Evolutionary conservation across 345 rosid genomes (phyloP).

Genomic region (Excoecaria cochinchinensis): DNA sequence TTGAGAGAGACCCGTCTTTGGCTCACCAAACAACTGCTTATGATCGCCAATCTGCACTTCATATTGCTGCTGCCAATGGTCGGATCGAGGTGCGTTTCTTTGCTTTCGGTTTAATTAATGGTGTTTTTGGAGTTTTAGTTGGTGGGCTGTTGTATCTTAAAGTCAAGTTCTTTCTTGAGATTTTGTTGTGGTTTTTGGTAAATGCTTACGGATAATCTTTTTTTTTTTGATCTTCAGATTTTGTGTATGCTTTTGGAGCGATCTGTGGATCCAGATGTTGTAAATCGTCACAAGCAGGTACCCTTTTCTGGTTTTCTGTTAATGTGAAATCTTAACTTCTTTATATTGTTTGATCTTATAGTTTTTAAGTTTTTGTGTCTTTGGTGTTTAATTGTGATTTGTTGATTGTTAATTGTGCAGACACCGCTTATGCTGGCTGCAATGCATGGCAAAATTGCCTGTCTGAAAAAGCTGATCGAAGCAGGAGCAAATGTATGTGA

Average conservation of each 20-base stretch:
- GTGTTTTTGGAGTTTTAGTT: conserved; percentile 2
- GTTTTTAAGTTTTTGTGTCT: neutral
- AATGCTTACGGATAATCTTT: conserved; percentile 24
- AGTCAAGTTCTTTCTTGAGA: neutral
- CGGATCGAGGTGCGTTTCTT: conserved; percentile 75
- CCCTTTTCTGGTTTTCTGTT: conserved; percentile 2
- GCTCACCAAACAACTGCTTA: conserved; percentile 54
- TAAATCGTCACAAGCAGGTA: conserved; percentile 96
- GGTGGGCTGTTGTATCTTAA: conserved; percentile 4
- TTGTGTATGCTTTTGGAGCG: conserved; percentile 67
- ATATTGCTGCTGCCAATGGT: conserved; percentile 95
- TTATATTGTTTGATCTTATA: conserved; percentile 7
- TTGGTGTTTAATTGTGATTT: conserved; percentile 14
- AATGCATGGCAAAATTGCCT: conserved; percentile 84
- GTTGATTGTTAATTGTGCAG: conserved; percentile 37
- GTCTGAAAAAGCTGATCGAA: conserved; percentile 79
- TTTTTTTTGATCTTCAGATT: conserved; percentile 48
- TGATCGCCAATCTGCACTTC: conserved; percentile 86
- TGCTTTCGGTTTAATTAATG: neutral
- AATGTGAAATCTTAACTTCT: neutral
- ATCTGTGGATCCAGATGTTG: conserved; percentile 70
- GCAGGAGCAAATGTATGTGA: conserved; percentile 92
- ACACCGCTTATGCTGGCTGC: conserved; percentile 98
- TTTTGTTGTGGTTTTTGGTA: neutral
- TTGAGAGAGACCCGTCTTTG: conserved; percentile 56